phyloP scores from a whole-genome alignment of 2,329 filamentous ascomycete species.

The Pleoardoris graminearum region DNA sequence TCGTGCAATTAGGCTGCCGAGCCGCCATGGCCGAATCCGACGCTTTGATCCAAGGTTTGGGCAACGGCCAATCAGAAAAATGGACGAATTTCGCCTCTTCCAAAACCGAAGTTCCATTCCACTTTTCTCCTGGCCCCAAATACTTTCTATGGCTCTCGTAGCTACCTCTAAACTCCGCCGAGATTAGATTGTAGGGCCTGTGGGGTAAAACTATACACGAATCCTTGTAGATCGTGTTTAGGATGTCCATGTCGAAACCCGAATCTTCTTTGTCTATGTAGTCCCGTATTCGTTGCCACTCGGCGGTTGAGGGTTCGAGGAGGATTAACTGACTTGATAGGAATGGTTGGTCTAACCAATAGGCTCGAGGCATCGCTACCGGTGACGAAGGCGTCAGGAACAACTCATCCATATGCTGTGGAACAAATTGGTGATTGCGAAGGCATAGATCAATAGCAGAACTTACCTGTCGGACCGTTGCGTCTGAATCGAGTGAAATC shows the following conservation, averaged over 20 bases:
- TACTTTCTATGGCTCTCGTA: not conserved
- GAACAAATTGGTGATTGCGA: not conserved
- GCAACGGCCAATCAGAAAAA: conserved; percentile 62
- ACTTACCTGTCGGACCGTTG: not conserved
- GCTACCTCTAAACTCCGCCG: conserved; percentile 37
- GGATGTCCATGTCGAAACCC: conserved; percentile 64
- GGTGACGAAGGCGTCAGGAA: conserved; percentile 63
- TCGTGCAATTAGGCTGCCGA: not conserved
- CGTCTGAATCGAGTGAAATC: conserved; percentile 27
- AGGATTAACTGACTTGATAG: conserved; percentile 63
- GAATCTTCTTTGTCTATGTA: conserved; percentile 16
- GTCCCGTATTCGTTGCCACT: conserved; percentile 45
- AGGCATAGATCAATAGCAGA: not conserved
- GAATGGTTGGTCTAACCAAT: conserved; percentile 58
- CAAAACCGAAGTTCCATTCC: not conserved
- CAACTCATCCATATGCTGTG: conserved; percentile 65
- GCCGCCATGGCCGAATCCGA: not conserved
- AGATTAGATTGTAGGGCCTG: conserved; percentile 60
- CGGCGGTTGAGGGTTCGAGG: conserved; percentile 58
- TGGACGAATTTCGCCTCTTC: not conserved
- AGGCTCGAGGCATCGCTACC: conserved; percentile 68
- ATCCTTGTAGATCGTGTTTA: conserved; percentile 61
- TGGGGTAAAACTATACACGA: conserved; percentile 64
- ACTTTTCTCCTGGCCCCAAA: not conserved
- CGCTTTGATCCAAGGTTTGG: conserved; percentile 59